Conservation (phyloP, 2,329 filamentous ascomycete genomes). For the Geosmithia putterillii region DNA sequence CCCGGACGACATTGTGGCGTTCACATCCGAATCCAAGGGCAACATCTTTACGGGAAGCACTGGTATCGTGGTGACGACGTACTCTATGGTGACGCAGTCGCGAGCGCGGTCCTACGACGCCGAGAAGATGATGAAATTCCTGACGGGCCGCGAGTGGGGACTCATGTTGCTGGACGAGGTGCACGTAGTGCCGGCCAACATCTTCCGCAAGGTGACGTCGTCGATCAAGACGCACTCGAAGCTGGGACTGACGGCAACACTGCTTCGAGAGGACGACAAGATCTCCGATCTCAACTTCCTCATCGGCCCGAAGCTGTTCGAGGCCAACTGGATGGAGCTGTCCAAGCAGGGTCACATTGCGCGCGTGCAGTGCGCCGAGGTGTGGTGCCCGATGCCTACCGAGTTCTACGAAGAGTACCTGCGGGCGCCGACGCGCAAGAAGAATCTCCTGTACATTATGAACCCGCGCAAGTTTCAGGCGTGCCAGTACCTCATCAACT, state of each 20-base stretch:
- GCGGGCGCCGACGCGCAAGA: slow-evolving; percentile 42
- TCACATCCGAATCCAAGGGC: slow-evolving; percentile 87
- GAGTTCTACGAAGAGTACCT: slow-evolving; percentile 97
- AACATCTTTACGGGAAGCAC: slow-evolving; percentile 70
- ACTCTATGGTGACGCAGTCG: slow-evolving; percentile 96
- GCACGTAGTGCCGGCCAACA: slow-evolving; percentile 91
- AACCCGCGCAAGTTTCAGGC: slow-evolving; percentile 92
- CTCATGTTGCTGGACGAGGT: slow-evolving; percentile 96
- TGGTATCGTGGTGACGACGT: slow-evolving; percentile 93
- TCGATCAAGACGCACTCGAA: slow-evolving; percentile 93
- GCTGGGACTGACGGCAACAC: slow-evolving; percentile 82
- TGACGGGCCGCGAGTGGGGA: slow-evolving; percentile 85
- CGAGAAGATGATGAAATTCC: slow-evolving; percentile 94
- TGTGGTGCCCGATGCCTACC: slow-evolving; percentile 98
- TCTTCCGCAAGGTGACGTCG: slow-evolving; percentile 89
- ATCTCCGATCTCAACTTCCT: slow-evolving; percentile 95
- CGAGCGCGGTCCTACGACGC: slow-evolving; percentile 82
- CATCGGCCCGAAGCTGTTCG: slow-evolving; percentile 93
- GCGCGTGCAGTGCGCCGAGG: slow-evolving; percentile 92
- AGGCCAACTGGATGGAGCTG: slow-evolving; percentile 98
- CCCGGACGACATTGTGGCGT: slow-evolving; percentile 84
- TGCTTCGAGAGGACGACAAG: slow-evolving; percentile 95
- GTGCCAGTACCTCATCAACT: slow-evolving; percentile 86
- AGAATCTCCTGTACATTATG: slow-evolving; percentile 72
- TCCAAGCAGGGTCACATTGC: slow-evolving; percentile 96